These are phyloP conservation scores for Globisporangium cederbergense DNA, from an alignment of 352 stramenopile species.

Conservation along the genomic window DNA sequence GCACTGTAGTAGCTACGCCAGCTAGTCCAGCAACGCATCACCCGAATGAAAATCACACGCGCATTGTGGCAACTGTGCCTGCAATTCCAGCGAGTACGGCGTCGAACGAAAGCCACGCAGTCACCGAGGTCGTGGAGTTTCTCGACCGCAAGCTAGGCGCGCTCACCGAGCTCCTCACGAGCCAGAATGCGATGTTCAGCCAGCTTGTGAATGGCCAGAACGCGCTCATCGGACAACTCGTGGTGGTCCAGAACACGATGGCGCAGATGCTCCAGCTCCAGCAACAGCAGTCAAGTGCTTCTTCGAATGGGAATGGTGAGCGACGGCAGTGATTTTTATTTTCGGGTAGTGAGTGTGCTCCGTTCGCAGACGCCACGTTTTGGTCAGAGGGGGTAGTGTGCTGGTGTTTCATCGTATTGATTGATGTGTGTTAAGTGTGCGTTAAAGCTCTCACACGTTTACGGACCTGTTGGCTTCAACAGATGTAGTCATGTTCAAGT, in stretches of 20 bases:
- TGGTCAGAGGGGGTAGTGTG: no score
- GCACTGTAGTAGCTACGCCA: not conserved
- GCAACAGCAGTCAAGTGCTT: not conserved
- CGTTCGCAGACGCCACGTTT: no score
- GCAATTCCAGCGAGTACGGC: not conserved
- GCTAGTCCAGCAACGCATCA: not conserved
- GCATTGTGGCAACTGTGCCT: not conserved
- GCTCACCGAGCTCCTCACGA: not conserved
- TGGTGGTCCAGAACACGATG: conserved; percentile 1
- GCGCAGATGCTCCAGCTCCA: not conserved
- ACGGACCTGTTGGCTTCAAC: not conserved
- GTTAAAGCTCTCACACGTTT: no score
- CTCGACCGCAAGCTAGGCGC: not conserved
- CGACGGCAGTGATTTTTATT: not conserved
- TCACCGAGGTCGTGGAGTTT: not conserved
- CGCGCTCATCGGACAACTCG: conserved; percentile 2
- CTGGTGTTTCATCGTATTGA: no score
- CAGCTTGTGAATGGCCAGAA: conserved; percentile 4
- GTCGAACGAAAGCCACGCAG: not conserved
- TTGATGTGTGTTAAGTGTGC: no score
- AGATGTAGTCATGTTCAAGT: not conserved
- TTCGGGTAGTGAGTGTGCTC: no score
- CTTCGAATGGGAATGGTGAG: not conserved
- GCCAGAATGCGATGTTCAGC: conserved; percentile 1
- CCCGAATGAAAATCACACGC: no score